Base-by-base conservation (phyloP, 768 basidiomycete genomes). In the Porpolomopsis calyptriformis region DNA sequence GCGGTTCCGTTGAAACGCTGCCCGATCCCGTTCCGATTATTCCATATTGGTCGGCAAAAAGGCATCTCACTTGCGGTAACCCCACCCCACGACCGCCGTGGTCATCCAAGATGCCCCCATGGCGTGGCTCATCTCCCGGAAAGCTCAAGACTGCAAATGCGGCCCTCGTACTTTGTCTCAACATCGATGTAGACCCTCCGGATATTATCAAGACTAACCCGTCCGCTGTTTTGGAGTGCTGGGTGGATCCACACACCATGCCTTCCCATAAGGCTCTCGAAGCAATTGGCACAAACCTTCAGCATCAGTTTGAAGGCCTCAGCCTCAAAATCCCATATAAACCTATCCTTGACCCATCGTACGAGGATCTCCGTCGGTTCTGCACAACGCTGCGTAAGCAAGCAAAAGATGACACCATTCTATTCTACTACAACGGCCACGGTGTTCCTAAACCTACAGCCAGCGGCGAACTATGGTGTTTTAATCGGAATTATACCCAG, bases 401-500 rank as follows among this genome's bases (percentile, higher is more conserved):
- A 41, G 92, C 94, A 1, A 90, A 91, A 61, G 86, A 92, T 29
- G 96, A 99, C 57, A 82, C 96, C 2, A 82, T 90, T 5, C 69
- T 97, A 23, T 94, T 98, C 64, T 90, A 98, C 64, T 99, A 98
- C 66, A 99, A 98, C 52, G 96, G 96, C 2, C 96, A 98, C 51
- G 96, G 96, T 19, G 96, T 99, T 18, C 94, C 94, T 2, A 93
- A 89, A 57, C 96, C 96, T 9, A 98, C 96, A 0, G 72, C 86
- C 0, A 92, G 88, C 52, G 87, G 96, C 19, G 96, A 99, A 64
- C 74, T 99, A 43, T 99, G 96, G 96, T 93, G 96, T 46, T 99
- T 99, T 70, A 98, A 99, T 64, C 74, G 82, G 57, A 85, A 80
- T 54, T 98, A 98, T 62, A 97, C 96, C 0, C 94, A 99, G 63